Base-by-base conservation (phyloP, 2,329 filamentous ascomycete species). In the Fusarium penzigii region DNA sequence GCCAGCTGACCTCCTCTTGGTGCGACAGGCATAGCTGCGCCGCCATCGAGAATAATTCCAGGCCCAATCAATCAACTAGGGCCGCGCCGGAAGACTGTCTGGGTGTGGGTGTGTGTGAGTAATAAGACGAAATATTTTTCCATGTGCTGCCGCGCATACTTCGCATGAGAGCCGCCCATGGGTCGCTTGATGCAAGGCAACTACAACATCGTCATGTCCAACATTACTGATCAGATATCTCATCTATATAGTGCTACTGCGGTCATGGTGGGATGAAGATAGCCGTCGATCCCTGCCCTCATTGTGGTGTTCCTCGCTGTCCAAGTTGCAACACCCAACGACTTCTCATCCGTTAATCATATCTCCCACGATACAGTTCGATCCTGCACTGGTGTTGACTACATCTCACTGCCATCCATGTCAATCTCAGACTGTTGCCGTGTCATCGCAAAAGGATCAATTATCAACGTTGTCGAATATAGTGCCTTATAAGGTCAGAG, bases 231-330 rank as follows among this genome's bases (percentile, higher is more conserved):
- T 11, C 32, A 36, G 32, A 36, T 12, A 36, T 36, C 32, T 36
- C 32, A 36, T 36, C 9, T 36, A 12, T 36, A 36, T 11, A 59
- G 57, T 59, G 55, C 17, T 51, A 39, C 34, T 59, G 57, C 4
- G 50, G 55, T 1, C 46, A 58, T 10, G 57, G 57, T 6, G 55
- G 57, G 0, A 57, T 57, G 55, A 59, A 57, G 14, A 44, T 57
- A 3, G 42, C 34, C 1, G 52, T 59, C 10, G 57, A 59, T 17
- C 57, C 57, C 1, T 59, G 57, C 11, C 57, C 57, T 0, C 36
- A 48, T 10, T 58, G 57, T 6, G 55, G 52, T 5, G 40, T 53
- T 10, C 40, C 47, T 11, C 38, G 57, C 2, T 59, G 57, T n/a
- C 52, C 57, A 1, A 53, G 52, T 20, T 59, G 57, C 39, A 49